Evolutionary conservation across 1,139 yeast genomes (phyloP), one percentile per base, ranked within the genome.

Genomic region (Meyerozyma athensensis): DNA sequence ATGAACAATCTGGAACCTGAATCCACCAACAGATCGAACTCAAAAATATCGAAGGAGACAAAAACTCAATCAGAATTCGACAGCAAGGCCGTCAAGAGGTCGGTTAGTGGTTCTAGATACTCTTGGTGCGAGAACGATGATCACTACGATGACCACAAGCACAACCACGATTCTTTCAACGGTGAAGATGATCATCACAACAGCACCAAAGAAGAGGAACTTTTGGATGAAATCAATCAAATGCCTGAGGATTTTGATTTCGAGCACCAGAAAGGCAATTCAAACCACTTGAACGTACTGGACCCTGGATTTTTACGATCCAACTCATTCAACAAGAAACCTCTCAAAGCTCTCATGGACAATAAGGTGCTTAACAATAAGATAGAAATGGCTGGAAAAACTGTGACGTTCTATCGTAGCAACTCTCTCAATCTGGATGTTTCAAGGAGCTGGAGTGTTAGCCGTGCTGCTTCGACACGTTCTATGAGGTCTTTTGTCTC

Each of bases 211-310:
- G 19, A 28, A 9, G 32, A 28, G 19, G 32, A 28, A 4, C 32
- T 28, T 9, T 18, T 28, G 12, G 83, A 77, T 48, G 83, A 77
- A 53, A 65, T 75, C 19, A 77, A 80, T 47, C 68, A 59, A 34
- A 57, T 79, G 2, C 84, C 85, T 0, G 83, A 76, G 49, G 85
- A 79, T 46, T 78, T 58, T 48, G 79, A 77, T 37, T 77, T 75
- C 48, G 72, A 69, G 8, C 14, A 18, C 19, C 20, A 28, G 18
- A 18, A 28, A 18, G 13, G 4, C 4, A 8, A 14, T 28, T 14
- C 19, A 10, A 28, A 28, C 18, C 10, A 9, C 20, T 16, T 16
- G 13, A 16, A 14, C 6, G 32, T 10, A 21, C 35, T 39, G 48
- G 37, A 33, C 32, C 34, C 45, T 35, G 30, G 47, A 28, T 56